These are phyloP conservation scores for Oryza rufipogon DNA, from an alignment of 176 grass and related monocot species.

Conservation along the genomic window DNA sequence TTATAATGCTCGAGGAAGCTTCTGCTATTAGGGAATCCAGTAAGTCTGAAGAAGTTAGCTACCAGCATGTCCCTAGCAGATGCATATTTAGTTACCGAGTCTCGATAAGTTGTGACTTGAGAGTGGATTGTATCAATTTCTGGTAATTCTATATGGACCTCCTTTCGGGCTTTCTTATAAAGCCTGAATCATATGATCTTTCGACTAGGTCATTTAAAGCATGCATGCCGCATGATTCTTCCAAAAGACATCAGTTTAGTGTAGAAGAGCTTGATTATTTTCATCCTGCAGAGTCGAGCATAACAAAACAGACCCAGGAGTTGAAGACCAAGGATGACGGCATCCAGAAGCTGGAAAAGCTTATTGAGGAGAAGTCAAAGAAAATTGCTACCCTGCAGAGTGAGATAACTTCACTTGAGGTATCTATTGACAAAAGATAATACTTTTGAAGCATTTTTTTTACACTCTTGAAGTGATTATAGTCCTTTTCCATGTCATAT, in stretches of 20 bases:
- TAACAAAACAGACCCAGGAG: slow-evolving; percentile 50
- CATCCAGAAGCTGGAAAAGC: slow-evolving; percentile 50
- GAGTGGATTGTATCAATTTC: neutral
- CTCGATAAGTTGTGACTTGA: neutral
- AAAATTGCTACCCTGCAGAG: slow-evolving; percentile 60
- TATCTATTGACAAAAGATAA: neutral
- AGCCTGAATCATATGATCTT: no score
- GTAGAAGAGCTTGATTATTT: neutral
- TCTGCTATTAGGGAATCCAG: neutral
- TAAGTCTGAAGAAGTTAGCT: neutral
- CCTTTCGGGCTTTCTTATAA: no score
- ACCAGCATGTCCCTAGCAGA: neutral
- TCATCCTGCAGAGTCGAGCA: slow-evolving; percentile 53
- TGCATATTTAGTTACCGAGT: neutral
- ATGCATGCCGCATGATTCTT: neutral
- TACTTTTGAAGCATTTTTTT: neutral
- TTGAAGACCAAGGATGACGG: slow-evolving; percentile 70
- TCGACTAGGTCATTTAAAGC: neutral
- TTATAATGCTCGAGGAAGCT: neutral
- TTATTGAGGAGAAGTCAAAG: slow-evolving; percentile 52
- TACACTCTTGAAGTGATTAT: neutral
- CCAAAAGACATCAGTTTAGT: neutral
- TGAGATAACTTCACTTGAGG: slow-evolving; percentile 70
- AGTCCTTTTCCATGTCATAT: slow-evolving; percentile 22
- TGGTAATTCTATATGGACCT: no score